Evolutionary conservation across 2,329 filamentous ascomycete species (phyloP).

Genomic region (Phyllosticta citriasiana): DNA sequence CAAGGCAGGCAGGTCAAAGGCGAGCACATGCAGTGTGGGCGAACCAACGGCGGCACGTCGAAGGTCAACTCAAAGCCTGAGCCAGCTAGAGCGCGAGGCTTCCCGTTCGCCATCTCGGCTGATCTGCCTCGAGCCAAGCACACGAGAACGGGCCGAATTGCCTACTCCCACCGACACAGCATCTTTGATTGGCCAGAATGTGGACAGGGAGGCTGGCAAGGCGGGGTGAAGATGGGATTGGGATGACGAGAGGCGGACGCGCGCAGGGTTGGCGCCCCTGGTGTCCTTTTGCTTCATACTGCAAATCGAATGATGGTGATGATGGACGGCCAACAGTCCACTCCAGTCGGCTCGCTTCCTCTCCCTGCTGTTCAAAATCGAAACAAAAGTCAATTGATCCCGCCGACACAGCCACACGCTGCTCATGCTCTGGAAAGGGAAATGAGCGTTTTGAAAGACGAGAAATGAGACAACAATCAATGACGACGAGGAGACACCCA

Average conservation of each 20-base stretch:
- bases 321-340: not conserved
- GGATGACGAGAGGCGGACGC: not conserved
- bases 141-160: constrained; percentile 10
- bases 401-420: not conserved
- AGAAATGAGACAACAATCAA: not conserved
- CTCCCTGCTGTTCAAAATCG: not conserved
- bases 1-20: not conserved
- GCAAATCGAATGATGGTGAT: not conserved
- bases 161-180: not conserved
- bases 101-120: not conserved
- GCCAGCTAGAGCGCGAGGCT: not conserved
- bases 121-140: constrained; percentile 6
- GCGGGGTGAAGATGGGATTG: not conserved
- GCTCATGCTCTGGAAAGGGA: not conserved
- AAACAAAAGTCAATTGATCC: not conserved
- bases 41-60: not conserved
- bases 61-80: not conserved
- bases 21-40: not conserved
- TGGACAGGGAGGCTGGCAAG: not conserved
- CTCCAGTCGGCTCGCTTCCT: not conserved
- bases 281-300: not conserved
- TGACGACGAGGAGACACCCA: not conserved
- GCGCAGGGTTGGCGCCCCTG: not conserved
- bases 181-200: not conserved
- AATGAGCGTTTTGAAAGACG: not conserved